phyloP scores from a whole-genome alignment of 2,329 filamentous ascomycete species.

The Aspergillus brunneoviolaceus region DNA sequence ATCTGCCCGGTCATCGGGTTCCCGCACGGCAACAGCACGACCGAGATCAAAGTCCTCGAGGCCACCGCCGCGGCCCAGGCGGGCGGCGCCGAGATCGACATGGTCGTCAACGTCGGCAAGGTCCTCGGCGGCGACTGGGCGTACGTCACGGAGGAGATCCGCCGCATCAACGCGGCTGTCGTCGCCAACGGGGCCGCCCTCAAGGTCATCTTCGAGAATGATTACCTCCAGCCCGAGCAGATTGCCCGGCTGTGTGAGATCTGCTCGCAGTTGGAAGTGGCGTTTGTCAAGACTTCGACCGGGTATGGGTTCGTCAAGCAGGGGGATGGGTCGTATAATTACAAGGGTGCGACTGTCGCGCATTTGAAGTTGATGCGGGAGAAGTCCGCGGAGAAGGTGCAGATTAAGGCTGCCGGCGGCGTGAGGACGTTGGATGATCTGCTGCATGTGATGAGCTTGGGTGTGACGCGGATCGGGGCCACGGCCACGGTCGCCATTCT shows the following conservation, averaged over 20 bases:
- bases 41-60: constrained; percentile 55
- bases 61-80: constrained; percentile 48
- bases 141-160: constrained; percentile 56
- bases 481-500: constrained; percentile 57
- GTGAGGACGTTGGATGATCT: constrained; percentile 59
- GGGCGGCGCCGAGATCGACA: constrained; percentile 58
- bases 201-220: constrained; percentile 65
- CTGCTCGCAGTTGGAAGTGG: constrained; percentile 53
- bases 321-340: constrained; percentile 51
- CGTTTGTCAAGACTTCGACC: constrained; percentile 61
- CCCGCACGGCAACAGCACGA: constrained; percentile 59
- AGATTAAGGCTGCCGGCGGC: constrained; percentile 60
- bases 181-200: constrained; percentile 46
- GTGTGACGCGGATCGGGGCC: constrained; percentile 57
- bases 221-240: constrained; percentile 53
- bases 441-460: constrained; percentile 54
- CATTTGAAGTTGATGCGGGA: constrained; percentile 57
- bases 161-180: constrained; percentile 51
- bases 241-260: constrained; percentile 56
- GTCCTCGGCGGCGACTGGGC: constrained; percentile 57
- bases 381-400: constrained; percentile 45
- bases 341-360: constrained; percentile 53
- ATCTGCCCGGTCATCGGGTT: constrained; percentile 63
- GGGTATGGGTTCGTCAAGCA: constrained; percentile 63
- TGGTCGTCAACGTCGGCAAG: constrained; percentile 61